Evolutionary conservation across 2,329 filamentous ascomycete genomes (phyloP), one percentile per base, ranked within the genome.

Genomic region (Didymella pomorum): DNA sequence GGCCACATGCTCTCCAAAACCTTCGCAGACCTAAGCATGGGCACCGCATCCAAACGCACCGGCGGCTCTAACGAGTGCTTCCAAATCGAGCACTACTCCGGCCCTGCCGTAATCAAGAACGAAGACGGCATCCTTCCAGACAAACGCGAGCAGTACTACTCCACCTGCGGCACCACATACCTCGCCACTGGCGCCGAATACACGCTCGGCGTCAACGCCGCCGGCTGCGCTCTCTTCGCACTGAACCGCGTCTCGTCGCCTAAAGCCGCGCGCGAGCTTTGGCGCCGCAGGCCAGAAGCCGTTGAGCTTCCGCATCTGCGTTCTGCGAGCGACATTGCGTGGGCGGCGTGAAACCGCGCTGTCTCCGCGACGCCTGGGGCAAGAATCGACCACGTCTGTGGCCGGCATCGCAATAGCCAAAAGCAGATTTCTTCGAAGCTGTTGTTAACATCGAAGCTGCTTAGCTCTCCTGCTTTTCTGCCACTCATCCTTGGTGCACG

Each of bases 301-400:
- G 52, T 61, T 2, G 62, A 69, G 46, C 61, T 69, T 2, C 68
- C 65, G 20, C 52, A 53, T 12, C 62, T 71, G n/a, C 49, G 55
- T 8, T 54, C 57, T 7, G 39, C 62, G 20, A 65, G 65, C 10
- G 65, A 71, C 5, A 46, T 71, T 20, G 51, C 67, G 11, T 71
- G 67, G 68, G 65, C 64, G 9, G 62, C 56, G 39, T 69, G 68
- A 65, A 54, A 61, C 18, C 58, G 61, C 2, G 57, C 48, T 12
- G 35, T 39, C 7, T 23, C 20, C 20, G 21, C 20, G 3, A 25
- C 20, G 1, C 29, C 23, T 0, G 16, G 33, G 6, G 48, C 51
- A 1, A 54, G 58, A 12, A 39, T 66, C 20, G 35, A 41, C 4
- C 5, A 11, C 11, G 11, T 3, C 11, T 39, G 7, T 10, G 18